A percentile compares a stretch with the other conserved stretches of the same genome.
phyloP scores from a whole-genome alignment of 352 stramenopile species.

The Halophytophthora polymorphica region DNA sequence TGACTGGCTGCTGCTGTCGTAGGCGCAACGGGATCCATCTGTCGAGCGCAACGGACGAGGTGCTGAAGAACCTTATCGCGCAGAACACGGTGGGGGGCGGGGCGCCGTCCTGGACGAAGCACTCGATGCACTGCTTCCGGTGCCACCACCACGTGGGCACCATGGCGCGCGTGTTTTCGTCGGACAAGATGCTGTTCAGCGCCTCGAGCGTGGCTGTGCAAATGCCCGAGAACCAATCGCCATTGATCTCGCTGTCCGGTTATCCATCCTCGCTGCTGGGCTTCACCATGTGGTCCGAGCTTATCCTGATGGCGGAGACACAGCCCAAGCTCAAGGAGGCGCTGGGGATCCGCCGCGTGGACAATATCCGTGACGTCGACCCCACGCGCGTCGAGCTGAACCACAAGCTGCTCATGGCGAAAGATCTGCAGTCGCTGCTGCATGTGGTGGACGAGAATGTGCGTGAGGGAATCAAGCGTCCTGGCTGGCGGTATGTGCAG shows the following conservation, averaged over 20 bases:
- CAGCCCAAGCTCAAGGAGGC: slow-evolving; percentile 64
- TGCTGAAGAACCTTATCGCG: slow-evolving; percentile 52
- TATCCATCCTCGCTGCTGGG: slow-evolving; percentile 71
- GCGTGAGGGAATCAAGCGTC: slow-evolving; percentile 7
- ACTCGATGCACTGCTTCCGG: slow-evolving; percentile 66
- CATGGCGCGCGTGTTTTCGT: slow-evolving; percentile 55
- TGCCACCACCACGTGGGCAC: slow-evolving; percentile 63
- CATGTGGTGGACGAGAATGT: slow-evolving; percentile 65
- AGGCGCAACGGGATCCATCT: slow-evolving; percentile 73
- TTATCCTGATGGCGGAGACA: slow-evolving; percentile 74
- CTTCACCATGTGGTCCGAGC: slow-evolving; percentile 76
- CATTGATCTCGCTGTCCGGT: slow-evolving; percentile 66
- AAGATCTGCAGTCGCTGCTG: slow-evolving; percentile 55
- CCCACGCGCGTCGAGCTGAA: slow-evolving; percentile 53
- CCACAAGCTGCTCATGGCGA: slow-evolving; percentile 57
- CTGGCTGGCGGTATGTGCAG: background rate
- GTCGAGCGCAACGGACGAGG: slow-evolving; percentile 59
- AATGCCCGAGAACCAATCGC: slow-evolving; percentile 68
- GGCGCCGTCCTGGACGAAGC: slow-evolving; percentile 47
- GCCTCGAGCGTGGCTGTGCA: slow-evolving; percentile 61
- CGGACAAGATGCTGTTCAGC: slow-evolving; percentile 73
- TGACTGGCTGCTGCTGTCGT: background rate
- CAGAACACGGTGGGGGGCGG: slow-evolving; percentile 36
- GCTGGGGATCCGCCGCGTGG: slow-evolving; percentile 60
- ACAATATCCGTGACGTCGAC: slow-evolving; percentile 57